Percentiles rank a stretch among this genome's conserved stretches.
These are phyloP conservation scores for Arabidopsis lyrata DNA, from an alignment of 441 rosid species.

Conservation along the genomic window DNA sequence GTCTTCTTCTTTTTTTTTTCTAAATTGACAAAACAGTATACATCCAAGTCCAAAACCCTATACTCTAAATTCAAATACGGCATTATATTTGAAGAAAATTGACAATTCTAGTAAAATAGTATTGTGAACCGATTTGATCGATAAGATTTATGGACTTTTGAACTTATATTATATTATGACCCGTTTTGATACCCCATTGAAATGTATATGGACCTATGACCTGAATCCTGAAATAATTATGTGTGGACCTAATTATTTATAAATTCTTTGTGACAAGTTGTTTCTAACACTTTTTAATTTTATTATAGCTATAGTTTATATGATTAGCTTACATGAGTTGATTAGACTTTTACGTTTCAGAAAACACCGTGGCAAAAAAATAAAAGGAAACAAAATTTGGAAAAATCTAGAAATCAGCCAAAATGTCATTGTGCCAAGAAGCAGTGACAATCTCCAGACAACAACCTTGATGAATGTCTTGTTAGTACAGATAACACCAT, in stretches of 20 bases:
- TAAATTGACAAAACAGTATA: not conserved
- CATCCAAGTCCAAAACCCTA: not conserved
- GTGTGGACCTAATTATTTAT: slow-evolving; percentile 38
- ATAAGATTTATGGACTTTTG: slow-evolving; percentile 12
- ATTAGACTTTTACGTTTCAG: slow-evolving; percentile 25
- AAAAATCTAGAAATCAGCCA: slow-evolving; percentile 17
- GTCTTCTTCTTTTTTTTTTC: not conserved
- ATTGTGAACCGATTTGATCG: not conserved
- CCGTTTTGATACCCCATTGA: slow-evolving; percentile 8
- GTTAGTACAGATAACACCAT: slow-evolving; percentile 26
- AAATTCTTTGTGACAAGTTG: slow-evolving; percentile 20
- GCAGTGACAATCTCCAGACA: slow-evolving; percentile 44
- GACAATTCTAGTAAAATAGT: slow-evolving; percentile 27
- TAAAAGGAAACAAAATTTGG: not conserved
- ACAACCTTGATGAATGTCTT: slow-evolving; percentile 27
- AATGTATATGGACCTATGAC: slow-evolving; percentile 15
- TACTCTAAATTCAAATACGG: not conserved
- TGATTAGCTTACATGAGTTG: slow-evolving; percentile 31
- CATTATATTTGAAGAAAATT: slow-evolving; percentile 6
- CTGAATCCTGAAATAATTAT: slow-evolving; percentile 29
- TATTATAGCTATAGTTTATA: slow-evolving; percentile 7
- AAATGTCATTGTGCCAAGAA: slow-evolving; percentile 36
- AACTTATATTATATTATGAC: slow-evolving; percentile 13
- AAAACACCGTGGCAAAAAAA: not conserved
- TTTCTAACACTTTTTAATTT: slow-evolving; percentile 11